Conservation (phyloP, 805 yeast species). For the Lachancea sp. region DNA sequence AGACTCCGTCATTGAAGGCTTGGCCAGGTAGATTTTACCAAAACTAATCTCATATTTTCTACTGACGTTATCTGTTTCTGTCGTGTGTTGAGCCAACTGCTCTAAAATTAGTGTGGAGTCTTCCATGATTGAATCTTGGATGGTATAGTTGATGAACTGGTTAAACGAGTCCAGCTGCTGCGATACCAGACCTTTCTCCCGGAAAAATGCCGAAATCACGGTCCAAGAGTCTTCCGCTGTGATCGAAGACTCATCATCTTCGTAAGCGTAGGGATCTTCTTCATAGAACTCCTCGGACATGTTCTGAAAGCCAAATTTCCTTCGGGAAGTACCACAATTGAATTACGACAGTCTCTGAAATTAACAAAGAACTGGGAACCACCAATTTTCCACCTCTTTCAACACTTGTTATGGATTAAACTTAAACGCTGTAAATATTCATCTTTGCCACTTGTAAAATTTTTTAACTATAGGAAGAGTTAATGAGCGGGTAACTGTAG, state of each 20-base stretch:
- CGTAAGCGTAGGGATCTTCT: slow-evolving; percentile 67
- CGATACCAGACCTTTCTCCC: slow-evolving; percentile 93
- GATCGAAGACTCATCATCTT: slow-evolving; percentile 62
- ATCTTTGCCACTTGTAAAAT: slow-evolving; percentile 3
- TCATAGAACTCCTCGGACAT: slow-evolving; percentile 29
- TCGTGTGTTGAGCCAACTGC: slow-evolving; percentile 96
- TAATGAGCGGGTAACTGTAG: not conserved
- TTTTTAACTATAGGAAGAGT: not conserved
- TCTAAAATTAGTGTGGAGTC: slow-evolving; percentile 90
- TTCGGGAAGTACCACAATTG: slow-evolving; percentile 1
- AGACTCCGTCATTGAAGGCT: slow-evolving; percentile 98
- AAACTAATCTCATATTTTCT: slow-evolving; percentile 94
- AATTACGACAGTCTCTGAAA: not conserved
- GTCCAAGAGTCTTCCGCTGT: slow-evolving; percentile 99
- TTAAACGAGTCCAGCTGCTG: slow-evolving; percentile 98
- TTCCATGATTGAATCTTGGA: slow-evolving; percentile 95
- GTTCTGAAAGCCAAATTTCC: not conserved
- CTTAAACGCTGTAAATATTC: not conserved
- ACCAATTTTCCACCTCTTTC: slow-evolving; percentile 3
- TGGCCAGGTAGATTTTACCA: slow-evolving; percentile 92
- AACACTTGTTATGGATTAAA: not conserved
- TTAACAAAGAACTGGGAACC: slow-evolving; percentile 1
- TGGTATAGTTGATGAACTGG: slow-evolving; percentile 93
- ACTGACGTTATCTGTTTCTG: slow-evolving; percentile 82
- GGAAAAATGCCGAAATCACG: slow-evolving; percentile 91